Evolutionary conservation across 2,329 filamentous ascomycete species (phyloP).

Genomic region (Teratosphaeria destructans): DNA sequence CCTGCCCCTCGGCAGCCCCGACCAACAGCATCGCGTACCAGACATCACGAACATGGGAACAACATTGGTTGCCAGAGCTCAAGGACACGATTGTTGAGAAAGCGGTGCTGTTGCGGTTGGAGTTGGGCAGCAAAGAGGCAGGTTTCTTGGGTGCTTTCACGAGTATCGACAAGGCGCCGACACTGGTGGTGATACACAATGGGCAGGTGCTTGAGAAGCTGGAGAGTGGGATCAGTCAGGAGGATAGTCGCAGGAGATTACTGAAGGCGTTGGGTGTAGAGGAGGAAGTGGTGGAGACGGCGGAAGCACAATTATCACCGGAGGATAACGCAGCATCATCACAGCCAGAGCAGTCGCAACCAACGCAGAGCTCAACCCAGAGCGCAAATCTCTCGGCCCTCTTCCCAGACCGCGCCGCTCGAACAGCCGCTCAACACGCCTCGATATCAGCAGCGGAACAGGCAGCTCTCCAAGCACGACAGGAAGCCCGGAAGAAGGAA

Average conservation of each 20-base stretch:
- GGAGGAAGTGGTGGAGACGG: constrained; percentile 5
- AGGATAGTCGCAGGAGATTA: constrained; percentile 53
- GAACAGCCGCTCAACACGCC: constrained; percentile 30
- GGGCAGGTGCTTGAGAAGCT: constrained; percentile 71
- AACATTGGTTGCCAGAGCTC: constrained; percentile 20
- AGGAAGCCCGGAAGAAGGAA: constrained; percentile 30
- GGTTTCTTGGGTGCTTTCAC: constrained; percentile 74
- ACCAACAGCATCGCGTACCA: constrained; percentile 16
- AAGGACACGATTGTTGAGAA: constrained; percentile 44
- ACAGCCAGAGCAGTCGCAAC: background rate
- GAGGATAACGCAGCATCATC: background rate
- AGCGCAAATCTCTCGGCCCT: constrained; percentile 17
- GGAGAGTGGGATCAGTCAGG: constrained; percentile 49
- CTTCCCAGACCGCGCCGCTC: constrained; percentile 43
- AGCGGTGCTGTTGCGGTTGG: constrained; percentile 60
- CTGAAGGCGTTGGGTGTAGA: constrained; percentile 30
- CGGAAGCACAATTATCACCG: background rate
- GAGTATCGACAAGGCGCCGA: constrained; percentile 67
- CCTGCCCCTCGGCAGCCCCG: constrained; percentile 56
- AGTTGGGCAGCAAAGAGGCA: constrained; percentile 67
- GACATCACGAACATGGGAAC: constrained; percentile 47
- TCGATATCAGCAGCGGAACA: constrained; percentile 42
- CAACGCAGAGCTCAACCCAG: background rate
- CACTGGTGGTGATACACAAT: constrained; percentile 64
- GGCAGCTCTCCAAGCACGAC: constrained; percentile 29